Base-by-base conservation (phyloP, 2,329 filamentous ascomycete species). In the Colletotrichum melonis region DNA sequence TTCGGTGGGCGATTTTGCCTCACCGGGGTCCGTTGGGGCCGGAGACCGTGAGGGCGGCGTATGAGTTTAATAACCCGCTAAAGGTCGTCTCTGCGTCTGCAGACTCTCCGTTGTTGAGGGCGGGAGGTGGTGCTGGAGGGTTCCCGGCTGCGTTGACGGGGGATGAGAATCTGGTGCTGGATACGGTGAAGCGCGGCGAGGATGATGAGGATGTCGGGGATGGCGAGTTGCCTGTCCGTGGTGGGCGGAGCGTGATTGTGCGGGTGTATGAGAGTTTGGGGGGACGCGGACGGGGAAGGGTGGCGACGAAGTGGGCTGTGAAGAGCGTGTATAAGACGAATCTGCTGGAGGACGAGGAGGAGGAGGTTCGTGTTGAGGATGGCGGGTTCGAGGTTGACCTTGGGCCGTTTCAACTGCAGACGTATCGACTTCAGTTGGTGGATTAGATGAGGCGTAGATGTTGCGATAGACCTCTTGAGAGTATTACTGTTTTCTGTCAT, bases 1-100 rank as follows among this genome's bases (percentile, higher is more conserved):
- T 93, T 76, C 88, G 89, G 72, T 93, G 92, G 83, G 92, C 91
- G 9, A 91, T 93, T 73, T 83, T 93, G 77, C 92, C 92, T 4
- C 92, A 93, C 78, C 75, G 81, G 0, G 91, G 91, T 6, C 78
- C 85, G 1, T 84, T 93, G 4, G 87, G 88, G 74, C 79, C 87
- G 32, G 82, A 84, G 55, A 93, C 90, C 2, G 85, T 93, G 24
- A 87, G 89, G 62, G 89, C 91, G 19, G 92, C 88, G 0, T 91
- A 88, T 79, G 89, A 92, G 74, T 93, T 93, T 85, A 93, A 93
- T 81, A 89, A 89, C 73, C 90, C 90, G 0, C 82, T 92, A 78
- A 86, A 74, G 81, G 14, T 72, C 9, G 65, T 74, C 28, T 60
- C 69, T 9, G 24, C 42, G 26, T 60, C 59, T 3, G 2, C 55